These are phyloP conservation scores for Cladophialophora psammophila DNA, from an alignment of 2,329 filamentous ascomycete genomes.

Conservation along the genomic window DNA sequence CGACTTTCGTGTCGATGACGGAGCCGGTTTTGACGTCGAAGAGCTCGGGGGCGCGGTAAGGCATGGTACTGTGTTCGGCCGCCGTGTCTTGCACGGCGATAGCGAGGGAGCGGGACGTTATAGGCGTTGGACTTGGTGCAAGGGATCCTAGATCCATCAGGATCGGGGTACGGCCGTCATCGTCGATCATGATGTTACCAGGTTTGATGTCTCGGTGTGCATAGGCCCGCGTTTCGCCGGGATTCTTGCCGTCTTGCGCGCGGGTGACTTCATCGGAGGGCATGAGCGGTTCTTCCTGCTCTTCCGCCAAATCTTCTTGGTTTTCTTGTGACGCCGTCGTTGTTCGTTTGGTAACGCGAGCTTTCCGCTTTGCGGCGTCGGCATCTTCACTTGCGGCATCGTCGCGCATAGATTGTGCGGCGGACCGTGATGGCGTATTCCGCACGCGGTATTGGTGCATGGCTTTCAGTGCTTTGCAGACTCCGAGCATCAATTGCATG, in stretches of 20 bases:
- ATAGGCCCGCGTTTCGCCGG: constrained; percentile 78
- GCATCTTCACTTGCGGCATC: constrained; percentile 64
- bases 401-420: constrained; percentile 62
- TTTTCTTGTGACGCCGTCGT: constrained; percentile 48
- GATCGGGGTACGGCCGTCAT: constrained; percentile 85
- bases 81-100: constrained; percentile 93
- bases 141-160: constrained; percentile 97
- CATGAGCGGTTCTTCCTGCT: constrained; percentile 84
- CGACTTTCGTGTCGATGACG: constrained; percentile 92
- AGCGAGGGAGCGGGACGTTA: constrained; percentile 88
- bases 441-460: constrained; percentile 88
- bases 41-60: constrained; percentile 94
- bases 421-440: constrained; percentile 50
- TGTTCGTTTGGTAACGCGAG: constrained; percentile 53
- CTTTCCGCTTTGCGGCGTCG: constrained; percentile 47
- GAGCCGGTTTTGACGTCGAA: constrained; percentile 97
- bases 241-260: constrained; percentile 71
- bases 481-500: constrained; percentile 89
- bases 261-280: constrained; percentile 68
- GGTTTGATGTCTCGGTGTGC: constrained; percentile 98
- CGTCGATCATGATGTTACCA: constrained; percentile 98
- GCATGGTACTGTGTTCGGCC: constrained; percentile 97
- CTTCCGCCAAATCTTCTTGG: constrained; percentile 73
- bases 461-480: constrained; percentile 83
- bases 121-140: constrained; percentile 82